Evolutionary conservation across 192 early-diverging fungal species (phyloP).

Genomic region (Umbelopsis sp.): DNA sequence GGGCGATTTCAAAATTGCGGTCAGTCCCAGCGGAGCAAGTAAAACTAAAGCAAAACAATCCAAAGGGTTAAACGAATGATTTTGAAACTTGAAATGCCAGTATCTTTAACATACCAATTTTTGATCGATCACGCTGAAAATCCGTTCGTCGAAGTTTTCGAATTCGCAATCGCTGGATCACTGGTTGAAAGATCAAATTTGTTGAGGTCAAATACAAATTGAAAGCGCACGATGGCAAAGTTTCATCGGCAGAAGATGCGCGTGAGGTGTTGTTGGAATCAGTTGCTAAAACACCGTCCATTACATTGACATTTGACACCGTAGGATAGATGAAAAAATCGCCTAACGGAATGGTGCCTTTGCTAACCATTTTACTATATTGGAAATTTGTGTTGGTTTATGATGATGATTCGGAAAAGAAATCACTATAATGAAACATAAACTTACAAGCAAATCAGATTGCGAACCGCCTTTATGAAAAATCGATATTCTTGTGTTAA

Average conservation of each 20-base stretch:
- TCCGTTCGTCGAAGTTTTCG: background rate
- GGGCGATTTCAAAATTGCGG: background rate
- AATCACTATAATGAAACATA: background rate
- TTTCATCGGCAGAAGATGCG: background rate
- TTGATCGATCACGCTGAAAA: background rate
- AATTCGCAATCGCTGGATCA: conserved; percentile 25
- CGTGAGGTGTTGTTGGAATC: background rate
- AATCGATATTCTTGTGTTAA: conserved; percentile 31
- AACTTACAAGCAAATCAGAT: conserved; percentile 31
- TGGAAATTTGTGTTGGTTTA: background rate
- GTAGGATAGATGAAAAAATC: conserved; percentile 31
- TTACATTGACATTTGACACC: background rate
- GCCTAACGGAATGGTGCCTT: conserved; percentile 29
- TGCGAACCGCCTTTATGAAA: conserved; percentile 33
- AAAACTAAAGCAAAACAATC: background rate
- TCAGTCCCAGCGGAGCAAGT: background rate
- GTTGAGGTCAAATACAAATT: conserved; percentile 33
- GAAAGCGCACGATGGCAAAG: conserved; percentile 28
- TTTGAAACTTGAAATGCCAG: background rate
- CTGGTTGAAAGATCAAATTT: conserved; percentile 36
- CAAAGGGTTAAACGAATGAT: background rate
- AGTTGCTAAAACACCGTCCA: background rate
- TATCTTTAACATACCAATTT: background rate
- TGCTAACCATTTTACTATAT: conserved; percentile 25
- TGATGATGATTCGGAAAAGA: background rate